Evolutionary conservation across 495 filamentous ascomycete species (phyloP), one percentile per base, ranked within the genome.

Genomic region (Aspergillus conjunctus): DNA sequence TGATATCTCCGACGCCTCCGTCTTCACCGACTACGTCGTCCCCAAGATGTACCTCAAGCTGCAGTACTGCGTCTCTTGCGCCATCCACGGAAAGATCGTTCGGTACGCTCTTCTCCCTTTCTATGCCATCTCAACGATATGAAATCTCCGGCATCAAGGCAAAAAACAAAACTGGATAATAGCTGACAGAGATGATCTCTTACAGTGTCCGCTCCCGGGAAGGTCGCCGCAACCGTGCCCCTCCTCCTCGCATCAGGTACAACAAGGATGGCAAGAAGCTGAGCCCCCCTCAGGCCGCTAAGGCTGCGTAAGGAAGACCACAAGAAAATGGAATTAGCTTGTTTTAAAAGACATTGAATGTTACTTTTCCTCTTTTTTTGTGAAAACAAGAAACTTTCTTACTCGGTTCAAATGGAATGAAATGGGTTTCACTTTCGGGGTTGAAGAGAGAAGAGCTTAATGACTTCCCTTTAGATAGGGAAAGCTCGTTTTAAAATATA

Each of bases 221-320:
- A 80, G 94, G 94, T 67, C 92, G 94, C 77, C 93, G 95, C 79
- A 99, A 99, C 89, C 89, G 94, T 79, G 94, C 94, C 72, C 94
- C 94, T 68, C 94, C 94, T 68, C 94, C 94, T 71, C 85, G 94
- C 68, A 92, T 98, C 71, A 85, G 94, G 67, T 99, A 96, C 89
- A 99, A 99, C 88, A 98, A 98, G 88, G 94, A 99, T 77, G 94
- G 94, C 83, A 99, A 99, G 90, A 99, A 98, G 88, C 86, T 99
- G 77, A 91, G 87, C 80, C 93, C 95, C 60, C 92, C 91, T 77
- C 89, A 93, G 78, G 87, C 88, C 62, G 83, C 82, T 46, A 88
- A 88, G 81, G 81, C 82, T 72, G 73, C 79, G 71, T 84, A 86
- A 75, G 71, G 73, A 73, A 68, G 64, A 66, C 60, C 63, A 63